Evolutionary conservation across 2,329 filamentous ascomycete genomes (phyloP), one percentile per base, ranked within the genome.

Genomic region (Setomelanomma holmii): DNA sequence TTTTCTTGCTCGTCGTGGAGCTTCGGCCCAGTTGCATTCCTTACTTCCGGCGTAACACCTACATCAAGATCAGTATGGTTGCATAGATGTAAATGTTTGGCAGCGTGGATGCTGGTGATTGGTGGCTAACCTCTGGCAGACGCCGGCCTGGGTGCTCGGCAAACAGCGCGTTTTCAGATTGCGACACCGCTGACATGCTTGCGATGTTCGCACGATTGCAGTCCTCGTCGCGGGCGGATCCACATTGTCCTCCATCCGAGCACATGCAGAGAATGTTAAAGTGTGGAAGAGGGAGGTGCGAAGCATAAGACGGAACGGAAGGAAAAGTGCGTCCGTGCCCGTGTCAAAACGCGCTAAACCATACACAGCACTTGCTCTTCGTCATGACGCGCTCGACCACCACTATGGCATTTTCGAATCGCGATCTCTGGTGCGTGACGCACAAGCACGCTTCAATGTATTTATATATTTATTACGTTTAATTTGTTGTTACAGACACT

Each of bases 111-210:
- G n/a, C n/a, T n/a, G n/a, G 7, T n/a, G 11, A 41, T 50, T 49
- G 24, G 40, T 12, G 17, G 17, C 42, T 19, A 63, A 72, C 71
- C 69, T 66, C 51, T 69, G 67, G 36, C 71, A 74, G 5, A 54
- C 64, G 21, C 66, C 66, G 4, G 59, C 5, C 45, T 60, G 64
- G 27, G 56, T 53, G 51, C 71, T 72, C 20, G 66, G 71, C 38
- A 72, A 47, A 49, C 70, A 74, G 19, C 67, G 64, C 4, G 69
- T 71, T 49, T 74, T 74, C 4, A 72, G 49, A 39, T 44, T 66
- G n/a, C 70, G 63, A 44, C 71, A 74, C 27, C 67, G 59, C 46
- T 72, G 65, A 47, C 71, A 74, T 2, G 71, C 71, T 45, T 74
- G 69, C 2, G 53, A 52, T 7, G 66, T 69, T 20, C 70, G 68